Base-by-base conservation (phyloP, 2,329 filamentous ascomycete genomes). In the Arthroderma sp. region DNA sequence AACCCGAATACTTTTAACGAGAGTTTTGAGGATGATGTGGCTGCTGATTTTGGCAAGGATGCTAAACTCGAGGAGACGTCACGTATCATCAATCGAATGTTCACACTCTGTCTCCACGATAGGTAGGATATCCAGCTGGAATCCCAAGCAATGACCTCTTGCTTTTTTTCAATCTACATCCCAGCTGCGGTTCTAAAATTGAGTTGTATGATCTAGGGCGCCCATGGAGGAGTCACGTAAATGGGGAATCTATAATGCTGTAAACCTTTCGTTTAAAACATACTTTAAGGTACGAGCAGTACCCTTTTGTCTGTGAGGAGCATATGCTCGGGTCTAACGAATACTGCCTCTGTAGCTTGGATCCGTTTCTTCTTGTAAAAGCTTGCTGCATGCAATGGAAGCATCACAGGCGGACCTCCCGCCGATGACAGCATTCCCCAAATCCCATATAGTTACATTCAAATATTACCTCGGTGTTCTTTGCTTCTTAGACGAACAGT, bases 241-340 rank as follows among this genome's bases (percentile, higher is more conserved):
- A 75, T 98, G 91, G 91, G 93, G 86, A 5, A 84, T 94, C 40
- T 98, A 98, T 68, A 88, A 87, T 62, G 82, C 89, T 52, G 86
- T 88, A 58, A 96, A 94, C 59, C 74, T 98, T 5, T 72, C 95
- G 9, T 98, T 98, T 77, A 96, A 96, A 66, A 96, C 88, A 1
- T 95, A 96, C 64, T 98, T 98, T 71, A 93, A 86, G 66, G 73
- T 72, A 62, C 31, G 22, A 37, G 5, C 11, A 32, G n/a, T 40
- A 4, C 6, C 6, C 8, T 34, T 34, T 34, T 34, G 8, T 11
- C 32, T 34, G 32, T 10, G 22, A 29, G n/a, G 7, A 36, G 8
- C 29, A 36, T 9, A 6, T 38, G 3, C n/a, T 6, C 22, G 5
- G 6, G 7, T 31, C 39, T 38, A 45, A 32, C 42, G 6, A 22